phyloP scores from a whole-genome alignment of 2,329 filamentous ascomycete species.

The Calonectria multiphialidica region DNA sequence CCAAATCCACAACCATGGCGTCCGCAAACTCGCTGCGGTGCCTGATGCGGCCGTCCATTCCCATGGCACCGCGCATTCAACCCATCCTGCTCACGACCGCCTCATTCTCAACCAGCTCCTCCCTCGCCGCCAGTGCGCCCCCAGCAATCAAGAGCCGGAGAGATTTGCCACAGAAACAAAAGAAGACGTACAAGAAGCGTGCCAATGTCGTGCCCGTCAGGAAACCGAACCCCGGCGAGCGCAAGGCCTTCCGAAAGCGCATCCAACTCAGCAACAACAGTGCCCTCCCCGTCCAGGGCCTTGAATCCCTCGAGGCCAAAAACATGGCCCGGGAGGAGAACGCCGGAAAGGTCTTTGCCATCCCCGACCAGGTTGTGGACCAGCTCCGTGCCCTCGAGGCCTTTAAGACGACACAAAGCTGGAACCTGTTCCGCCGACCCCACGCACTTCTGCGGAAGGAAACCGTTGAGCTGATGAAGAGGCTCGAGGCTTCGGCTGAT shows the following conservation, averaged over 20 bases:
- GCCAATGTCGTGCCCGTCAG: conserved; percentile 58
- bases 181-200: conserved; percentile 67
- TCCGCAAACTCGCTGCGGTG: conserved; percentile 56
- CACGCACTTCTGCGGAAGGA: conserved; percentile 83
- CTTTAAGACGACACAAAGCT: conserved; percentile 91
- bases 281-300: conserved; percentile 80
- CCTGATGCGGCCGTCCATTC: conserved; percentile 53
- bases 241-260: conserved; percentile 87
- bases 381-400: conserved; percentile 85
- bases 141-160: conserved; percentile 50
- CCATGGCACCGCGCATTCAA: conserved; percentile 49
- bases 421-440: conserved; percentile 87
- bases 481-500: conserved; percentile 67
- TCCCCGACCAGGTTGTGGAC: conserved; percentile 80
- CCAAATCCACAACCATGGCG: conserved; percentile 48
- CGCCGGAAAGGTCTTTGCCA: conserved; percentile 74
- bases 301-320: conserved; percentile 70
- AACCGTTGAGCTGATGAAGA: conserved; percentile 77
- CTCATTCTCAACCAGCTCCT: conserved; percentile 54
- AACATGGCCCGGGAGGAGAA: conserved; percentile 67
- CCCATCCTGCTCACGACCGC: conserved; percentile 49
- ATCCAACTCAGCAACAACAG: conserved; percentile 96
- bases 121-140: conserved; percentile 45
- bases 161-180: conserved; percentile 53
- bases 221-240: conserved; percentile 80